phyloP scores from a whole-genome alignment of 257 asterid genomes.

The Petunia axillaris region DNA sequence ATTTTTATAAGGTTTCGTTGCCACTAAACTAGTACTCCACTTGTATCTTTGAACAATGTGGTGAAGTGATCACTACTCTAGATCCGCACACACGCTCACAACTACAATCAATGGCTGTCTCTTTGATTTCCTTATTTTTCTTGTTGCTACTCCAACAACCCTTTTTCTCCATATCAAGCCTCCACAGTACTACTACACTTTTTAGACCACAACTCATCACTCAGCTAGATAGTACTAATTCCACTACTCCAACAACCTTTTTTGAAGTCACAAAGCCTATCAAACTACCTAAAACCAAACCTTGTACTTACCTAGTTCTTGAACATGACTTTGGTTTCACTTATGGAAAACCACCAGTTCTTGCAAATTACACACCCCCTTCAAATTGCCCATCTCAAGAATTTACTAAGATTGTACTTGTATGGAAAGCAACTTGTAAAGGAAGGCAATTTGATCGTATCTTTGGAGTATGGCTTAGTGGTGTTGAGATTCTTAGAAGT shows the following conservation, averaged over 20 bases:
- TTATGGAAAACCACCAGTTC: constrained; percentile 59
- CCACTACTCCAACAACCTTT: constrained; percentile 42
- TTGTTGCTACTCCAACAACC: constrained; percentile 33
- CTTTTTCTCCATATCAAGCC: constrained; percentile 37
- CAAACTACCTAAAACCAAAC: constrained; percentile 50
- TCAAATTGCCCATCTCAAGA: constrained; percentile 47
- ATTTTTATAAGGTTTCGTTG: no score
- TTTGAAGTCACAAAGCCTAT: constrained; percentile 71
- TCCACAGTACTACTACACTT: constrained; percentile 34
- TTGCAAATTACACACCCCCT: constrained; percentile 57
- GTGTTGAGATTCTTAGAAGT: constrained; percentile 79
- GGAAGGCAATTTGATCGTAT: constrained; percentile 83
- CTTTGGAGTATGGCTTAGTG: constrained; percentile 85
- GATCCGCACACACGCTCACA: neutral
- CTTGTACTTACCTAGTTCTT: constrained; percentile 48
- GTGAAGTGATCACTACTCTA: neutral
- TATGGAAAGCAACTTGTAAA: constrained; percentile 70
- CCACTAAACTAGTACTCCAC: no score
- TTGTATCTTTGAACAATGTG: no score
- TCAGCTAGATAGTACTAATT: constrained; percentile 18
- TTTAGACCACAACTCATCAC: constrained; percentile 31
- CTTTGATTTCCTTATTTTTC: constrained; percentile 26
- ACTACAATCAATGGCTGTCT: constrained; percentile 31
- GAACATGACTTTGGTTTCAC: constrained; percentile 64
- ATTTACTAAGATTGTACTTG: constrained; percentile 58